Conservation (phyloP, 306 rosid genomes). For the Cucurbita moschata region DNA sequence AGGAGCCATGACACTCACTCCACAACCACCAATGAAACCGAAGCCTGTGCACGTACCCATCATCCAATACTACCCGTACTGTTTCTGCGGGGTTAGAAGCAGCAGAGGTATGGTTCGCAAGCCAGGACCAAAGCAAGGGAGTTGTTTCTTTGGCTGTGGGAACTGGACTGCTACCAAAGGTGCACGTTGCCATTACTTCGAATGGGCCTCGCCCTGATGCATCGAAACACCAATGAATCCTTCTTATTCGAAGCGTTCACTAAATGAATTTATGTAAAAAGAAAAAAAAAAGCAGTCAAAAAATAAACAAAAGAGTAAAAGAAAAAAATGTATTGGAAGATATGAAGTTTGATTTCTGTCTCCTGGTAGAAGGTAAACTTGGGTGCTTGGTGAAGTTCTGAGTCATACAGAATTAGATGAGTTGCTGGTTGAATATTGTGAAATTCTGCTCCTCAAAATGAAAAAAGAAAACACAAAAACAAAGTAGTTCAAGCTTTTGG, state of each 20-base stretch:
- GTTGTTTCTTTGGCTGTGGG: slow-evolving; percentile 78
- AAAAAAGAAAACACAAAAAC: not conserved
- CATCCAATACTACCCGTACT: slow-evolving; percentile 40
- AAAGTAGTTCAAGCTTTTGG: slow-evolving; percentile 24
- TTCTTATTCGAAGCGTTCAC: slow-evolving; percentile 15
- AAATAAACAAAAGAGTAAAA: not conserved
- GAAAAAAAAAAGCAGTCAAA: not conserved
- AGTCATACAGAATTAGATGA: slow-evolving; percentile 26
- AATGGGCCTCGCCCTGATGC: slow-evolving; percentile 59
- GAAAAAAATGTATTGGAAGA: slow-evolving; percentile 9
- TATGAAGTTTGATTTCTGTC: slow-evolving; percentile 31
- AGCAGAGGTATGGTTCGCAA: slow-evolving; percentile 49
- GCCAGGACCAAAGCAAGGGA: slow-evolving; percentile 82
- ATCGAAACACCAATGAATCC: slow-evolving; percentile 22
- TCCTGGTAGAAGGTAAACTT: slow-evolving; percentile 32
- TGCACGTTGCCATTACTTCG: slow-evolving; percentile 73
- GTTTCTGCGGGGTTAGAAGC: slow-evolving; percentile 81
- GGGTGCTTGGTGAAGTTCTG: slow-evolving; percentile 39
- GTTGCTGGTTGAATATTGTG: slow-evolving; percentile 31
- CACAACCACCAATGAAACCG: slow-evolving; percentile 33
- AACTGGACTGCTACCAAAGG: slow-evolving; percentile 73
- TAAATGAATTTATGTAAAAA: slow-evolving; percentile 16
- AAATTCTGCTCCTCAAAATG: slow-evolving; percentile 9
- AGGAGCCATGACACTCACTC: slow-evolving; percentile 23
- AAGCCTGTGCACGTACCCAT: slow-evolving; percentile 33